A percentile compares a stretch with the other conserved stretches of the same genome.
Conservation (phyloP, 1,284 basidiomycete genomes). For the Moesziomyces globuligerus region DNA sequence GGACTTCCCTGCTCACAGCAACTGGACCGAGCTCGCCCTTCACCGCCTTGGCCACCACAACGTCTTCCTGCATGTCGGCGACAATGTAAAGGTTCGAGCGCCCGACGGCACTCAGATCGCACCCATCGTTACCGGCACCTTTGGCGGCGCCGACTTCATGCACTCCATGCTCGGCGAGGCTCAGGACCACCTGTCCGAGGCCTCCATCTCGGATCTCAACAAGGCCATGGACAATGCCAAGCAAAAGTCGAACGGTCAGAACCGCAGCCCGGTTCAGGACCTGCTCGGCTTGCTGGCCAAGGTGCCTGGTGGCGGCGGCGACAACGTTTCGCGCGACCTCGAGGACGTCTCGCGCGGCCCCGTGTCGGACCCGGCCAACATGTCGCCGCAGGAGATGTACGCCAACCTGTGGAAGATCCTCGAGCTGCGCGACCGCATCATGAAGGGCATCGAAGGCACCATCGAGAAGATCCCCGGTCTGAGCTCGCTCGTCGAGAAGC, state of each 20-base stretch:
- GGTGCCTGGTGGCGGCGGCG: constrained; percentile 64
- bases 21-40: constrained; percentile 71
- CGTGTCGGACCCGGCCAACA: constrained; percentile 72
- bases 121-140: constrained; percentile 87
- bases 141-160: constrained; percentile 83
- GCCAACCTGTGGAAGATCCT: constrained; percentile 82
- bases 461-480: constrained; percentile 75
- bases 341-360: constrained; percentile 57
- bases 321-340: constrained; percentile 52
- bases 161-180: constrained; percentile 71
- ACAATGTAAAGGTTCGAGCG: constrained; percentile 78
- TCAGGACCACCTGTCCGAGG: constrained; percentile 73
- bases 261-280: constrained; percentile 59
- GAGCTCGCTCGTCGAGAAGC: constrained; percentile 79
- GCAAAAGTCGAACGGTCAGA: constrained; percentile 55
- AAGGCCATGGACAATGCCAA: constrained; percentile 75
- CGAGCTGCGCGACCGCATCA: constrained; percentile 80
- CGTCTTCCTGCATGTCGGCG: constrained; percentile 90
- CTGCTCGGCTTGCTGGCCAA: constrained; percentile 71
- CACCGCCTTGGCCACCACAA: constrained; percentile 78
- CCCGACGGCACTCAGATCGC: constrained; percentile 80
- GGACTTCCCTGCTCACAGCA: constrained; percentile 84
- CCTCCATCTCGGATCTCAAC: constrained; percentile 88
- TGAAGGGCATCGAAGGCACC: constrained; percentile 85
- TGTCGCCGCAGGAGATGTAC: constrained; percentile 89